A percentile compares a stretch with the other conserved stretches of the same genome.
Conservation (phyloP, 768 basidiomycete genomes). For the Paxillus involutus region DNA sequence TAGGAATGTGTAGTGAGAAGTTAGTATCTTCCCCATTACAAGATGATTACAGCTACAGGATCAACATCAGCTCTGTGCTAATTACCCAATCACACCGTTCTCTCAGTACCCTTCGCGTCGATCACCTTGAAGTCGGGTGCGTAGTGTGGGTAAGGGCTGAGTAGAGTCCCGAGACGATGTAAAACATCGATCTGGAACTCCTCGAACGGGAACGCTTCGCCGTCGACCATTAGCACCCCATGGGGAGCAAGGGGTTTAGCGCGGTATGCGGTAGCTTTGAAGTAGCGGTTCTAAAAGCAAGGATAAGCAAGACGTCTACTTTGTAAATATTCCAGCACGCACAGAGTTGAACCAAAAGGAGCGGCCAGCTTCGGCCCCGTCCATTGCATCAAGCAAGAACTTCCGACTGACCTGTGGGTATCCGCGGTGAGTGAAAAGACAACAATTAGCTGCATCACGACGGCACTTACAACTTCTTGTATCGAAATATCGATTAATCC, state of each 20-base stretch:
- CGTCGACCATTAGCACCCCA: slow-evolving; percentile 71
- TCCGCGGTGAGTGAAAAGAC: not conserved
- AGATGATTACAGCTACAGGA: not conserved
- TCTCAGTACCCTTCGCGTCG: slow-evolving; percentile 24
- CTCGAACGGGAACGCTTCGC: slow-evolving; percentile 73
- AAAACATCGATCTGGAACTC: slow-evolving; percentile 79
- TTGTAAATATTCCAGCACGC: slow-evolving; percentile 16
- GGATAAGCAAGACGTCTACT: slow-evolving; percentile 6
- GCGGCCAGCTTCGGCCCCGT: slow-evolving; percentile 61
- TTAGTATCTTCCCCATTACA: not conserved
- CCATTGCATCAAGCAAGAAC: slow-evolving; percentile 52
- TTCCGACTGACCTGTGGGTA: slow-evolving; percentile 35
- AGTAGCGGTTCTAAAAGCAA: slow-evolving; percentile 57
- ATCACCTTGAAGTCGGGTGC: slow-evolving; percentile 48
- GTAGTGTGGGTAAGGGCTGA: slow-evolving; percentile 58
- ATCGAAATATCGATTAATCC: slow-evolving; percentile 72
- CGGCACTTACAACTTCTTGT: slow-evolving; percentile 54
- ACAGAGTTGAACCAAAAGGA: slow-evolving; percentile 64
- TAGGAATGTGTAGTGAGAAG: not conserved
- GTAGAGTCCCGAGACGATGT: slow-evolving; percentile 58
- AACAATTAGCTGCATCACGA: not conserved
- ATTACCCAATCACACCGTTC: slow-evolving; percentile 2
- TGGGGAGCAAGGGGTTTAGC: slow-evolving; percentile 56
- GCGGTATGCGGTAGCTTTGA: slow-evolving; percentile 73
- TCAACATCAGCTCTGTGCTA: not conserved